These are phyloP conservation scores for Conidiobolus incongruus DNA, from an alignment of 371 early-diverging fungal genomes.

Conservation along the genomic window DNA sequence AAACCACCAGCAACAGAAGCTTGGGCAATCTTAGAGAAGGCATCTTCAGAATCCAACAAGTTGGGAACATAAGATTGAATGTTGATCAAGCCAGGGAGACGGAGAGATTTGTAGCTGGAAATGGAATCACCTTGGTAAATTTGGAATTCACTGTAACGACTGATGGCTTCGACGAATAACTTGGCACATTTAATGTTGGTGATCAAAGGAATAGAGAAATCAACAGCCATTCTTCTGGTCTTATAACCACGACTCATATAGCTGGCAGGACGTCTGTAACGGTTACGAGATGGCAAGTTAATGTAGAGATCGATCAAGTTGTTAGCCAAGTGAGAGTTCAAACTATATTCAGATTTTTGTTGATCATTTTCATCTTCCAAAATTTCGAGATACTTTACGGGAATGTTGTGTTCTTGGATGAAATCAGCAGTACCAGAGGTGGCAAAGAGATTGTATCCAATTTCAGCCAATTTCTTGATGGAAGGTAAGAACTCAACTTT, in stretches of 20 bases:
- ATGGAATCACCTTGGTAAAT: conserved; percentile 67
- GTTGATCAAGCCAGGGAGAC: conserved; percentile 77
- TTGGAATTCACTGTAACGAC: conserved; percentile 37
- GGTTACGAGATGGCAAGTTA: conserved; percentile 89
- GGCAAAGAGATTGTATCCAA: conserved; percentile 78
- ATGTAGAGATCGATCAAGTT: conserved; percentile 93
- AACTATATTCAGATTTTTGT: conserved; percentile 70
- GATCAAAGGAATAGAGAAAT: conserved; percentile 84
- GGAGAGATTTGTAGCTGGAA: conserved; percentile 54
- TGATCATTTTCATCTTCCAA: conserved; percentile 24
- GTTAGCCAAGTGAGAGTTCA: conserved; percentile 82
- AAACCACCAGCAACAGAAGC: conserved; percentile 69
- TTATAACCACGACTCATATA: conserved; percentile 90
- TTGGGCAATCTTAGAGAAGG: conserved; percentile 30
- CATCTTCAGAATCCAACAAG: conserved; percentile 4
- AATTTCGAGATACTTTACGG: conserved; percentile 70
- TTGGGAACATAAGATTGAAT: conserved; percentile 32
- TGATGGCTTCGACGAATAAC: conserved; percentile 83
- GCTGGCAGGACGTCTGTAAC: conserved; percentile 83
- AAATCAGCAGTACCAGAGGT: conserved; percentile 83
- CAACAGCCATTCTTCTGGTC: conserved; percentile 89
- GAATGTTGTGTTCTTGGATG: conserved; percentile 60
- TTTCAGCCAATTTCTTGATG: conserved; percentile 47
- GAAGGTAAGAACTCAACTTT: conserved; percentile 78
- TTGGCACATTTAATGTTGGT: conserved; percentile 96